phyloP scores from a whole-genome alignment of 805 yeast species.

The Kodamaea kakaduensis region DNA sequence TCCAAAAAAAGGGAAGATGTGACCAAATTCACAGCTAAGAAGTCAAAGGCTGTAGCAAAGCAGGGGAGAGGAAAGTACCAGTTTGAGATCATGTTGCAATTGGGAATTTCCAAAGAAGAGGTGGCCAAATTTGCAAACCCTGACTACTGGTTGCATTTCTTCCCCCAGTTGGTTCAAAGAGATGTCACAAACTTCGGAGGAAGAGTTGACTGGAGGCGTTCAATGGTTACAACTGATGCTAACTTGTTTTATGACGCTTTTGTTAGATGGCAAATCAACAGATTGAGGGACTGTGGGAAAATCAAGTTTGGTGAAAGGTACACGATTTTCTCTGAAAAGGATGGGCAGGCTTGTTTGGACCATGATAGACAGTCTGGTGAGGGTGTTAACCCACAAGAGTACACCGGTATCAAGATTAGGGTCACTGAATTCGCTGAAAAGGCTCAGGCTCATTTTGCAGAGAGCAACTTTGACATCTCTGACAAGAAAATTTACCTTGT shows the following conservation, averaged over 20 bases:
- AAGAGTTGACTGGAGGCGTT: conserved; percentile 97
- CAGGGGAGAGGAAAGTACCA: conserved; percentile 93
- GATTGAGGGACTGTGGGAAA: conserved; percentile 78
- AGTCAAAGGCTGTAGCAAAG: conserved; percentile 91
- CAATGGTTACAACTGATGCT: conserved; percentile 90
- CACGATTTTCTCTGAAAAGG: conserved; percentile 95
- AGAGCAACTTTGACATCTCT: conserved; percentile 42
- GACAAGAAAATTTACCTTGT: conserved; percentile 73
- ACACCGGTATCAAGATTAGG: conserved; percentile 85
- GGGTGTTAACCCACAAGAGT: conserved; percentile 96
- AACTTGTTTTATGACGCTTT: conserved; percentile 95
- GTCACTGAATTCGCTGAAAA: conserved; percentile 54
- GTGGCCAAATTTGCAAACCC: conserved; percentile 88
- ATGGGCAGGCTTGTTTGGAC: conserved; percentile 99
- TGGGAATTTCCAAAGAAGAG: conserved; percentile 82
- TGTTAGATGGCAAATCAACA: conserved; percentile 93
- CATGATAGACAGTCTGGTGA: conserved; percentile 97
- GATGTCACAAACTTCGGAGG: conserved; percentile 85
- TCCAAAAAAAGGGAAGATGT: conserved; percentile 58
- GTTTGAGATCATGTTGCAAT: conserved; percentile 92
- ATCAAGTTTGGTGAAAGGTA: conserved; percentile 98
- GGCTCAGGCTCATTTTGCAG: conserved; percentile 52
- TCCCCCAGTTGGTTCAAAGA: conserved; percentile 83
- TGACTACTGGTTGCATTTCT: conserved; percentile 81
- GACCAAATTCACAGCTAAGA: conserved; percentile 87